A percentile compares a stretch with the other conserved stretches of the same genome.
phyloP scores from a whole-genome alignment of 169 alveolate genomes.

The Eimeria necatrix region DNA sequence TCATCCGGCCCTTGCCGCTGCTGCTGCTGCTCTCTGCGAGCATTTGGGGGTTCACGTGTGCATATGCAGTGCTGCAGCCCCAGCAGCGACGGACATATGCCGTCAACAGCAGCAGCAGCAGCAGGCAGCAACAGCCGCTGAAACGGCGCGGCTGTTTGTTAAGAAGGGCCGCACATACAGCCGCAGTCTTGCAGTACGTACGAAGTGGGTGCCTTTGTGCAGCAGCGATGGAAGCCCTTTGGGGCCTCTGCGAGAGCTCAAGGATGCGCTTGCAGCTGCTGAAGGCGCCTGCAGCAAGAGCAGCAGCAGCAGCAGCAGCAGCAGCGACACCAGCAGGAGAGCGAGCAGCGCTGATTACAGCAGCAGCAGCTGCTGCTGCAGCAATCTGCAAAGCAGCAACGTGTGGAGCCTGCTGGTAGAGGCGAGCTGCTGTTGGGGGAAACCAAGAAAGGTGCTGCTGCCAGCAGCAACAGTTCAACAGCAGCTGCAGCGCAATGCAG shows the following conservation, averaged over 20 bases:
- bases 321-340: slow-evolving; percentile 6
- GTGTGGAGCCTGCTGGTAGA: slow-evolving; percentile 30
- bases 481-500: slow-evolving; percentile 71
- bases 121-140: slow-evolving; percentile 35
- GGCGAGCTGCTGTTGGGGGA: slow-evolving; percentile 76
- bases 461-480: slow-evolving; percentile 48
- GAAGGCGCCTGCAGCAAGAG: background rate
- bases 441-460: slow-evolving; percentile 27
- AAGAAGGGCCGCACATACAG: background rate
- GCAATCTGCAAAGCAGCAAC: background rate
- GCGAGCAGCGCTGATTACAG: background rate
- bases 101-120: slow-evolving; percentile 44
- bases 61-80: slow-evolving; percentile 47
- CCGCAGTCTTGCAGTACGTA: slow-evolving; percentile 26
- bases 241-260: slow-evolving; percentile 49
- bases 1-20: slow-evolving; percentile 64
- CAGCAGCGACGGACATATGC: slow-evolving; percentile 36
- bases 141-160: slow-evolving; percentile 37
- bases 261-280: slow-evolving; percentile 56
- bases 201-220: slow-evolving; percentile 61
- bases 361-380: slow-evolving; percentile 34
- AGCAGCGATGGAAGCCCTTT: slow-evolving; percentile 20
- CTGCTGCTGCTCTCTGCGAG: slow-evolving; percentile 31
- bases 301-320: slow-evolving; percentile 16
- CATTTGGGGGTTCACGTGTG: slow-evolving; percentile 49